Percentiles rank a stretch among this genome's conserved stretches.
Conservation (phyloP, 148 eudicot species). For the Euryodendron excelsum region DNA sequence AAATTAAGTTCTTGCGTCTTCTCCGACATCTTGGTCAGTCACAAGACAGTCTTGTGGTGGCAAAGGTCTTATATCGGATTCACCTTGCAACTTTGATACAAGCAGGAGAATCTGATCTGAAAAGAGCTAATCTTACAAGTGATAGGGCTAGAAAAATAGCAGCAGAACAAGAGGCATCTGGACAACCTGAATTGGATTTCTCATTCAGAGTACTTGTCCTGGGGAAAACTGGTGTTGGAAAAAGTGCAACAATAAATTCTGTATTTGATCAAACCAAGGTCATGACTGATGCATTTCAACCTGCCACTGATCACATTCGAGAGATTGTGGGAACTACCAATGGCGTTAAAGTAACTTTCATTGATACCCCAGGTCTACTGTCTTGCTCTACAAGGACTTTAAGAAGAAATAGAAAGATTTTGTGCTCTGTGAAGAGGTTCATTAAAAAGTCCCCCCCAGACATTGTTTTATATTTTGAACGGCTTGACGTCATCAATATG, state of each 20-base stretch:
- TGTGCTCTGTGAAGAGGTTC: slow-evolving; percentile 63
- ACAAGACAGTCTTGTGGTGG: slow-evolving; percentile 65
- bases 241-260: slow-evolving; percentile 94
- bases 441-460: slow-evolving; percentile 77
- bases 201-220: slow-evolving; percentile 66
- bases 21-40: slow-evolving; percentile 61
- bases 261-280: slow-evolving; percentile 67
- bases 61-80: slow-evolving; percentile 84
- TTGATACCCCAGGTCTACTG: slow-evolving; percentile 94
- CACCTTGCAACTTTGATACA: slow-evolving; percentile 84
- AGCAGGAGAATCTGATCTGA: slow-evolving; percentile 82
- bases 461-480: slow-evolving; percentile 79
- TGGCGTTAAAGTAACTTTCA: slow-evolving; percentile 69
- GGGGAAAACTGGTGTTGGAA: slow-evolving; percentile 94
- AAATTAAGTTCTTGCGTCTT: slow-evolving; percentile 68
- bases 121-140: slow-evolving; percentile 61
- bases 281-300: slow-evolving; percentile 72
- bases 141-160: slow-evolving; percentile 68
- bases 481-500: slow-evolving; percentile 68
- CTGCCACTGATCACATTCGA: slow-evolving; percentile 67
- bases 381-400: slow-evolving; percentile 52
- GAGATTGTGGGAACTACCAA: slow-evolving; percentile 68
- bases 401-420: slow-evolving; percentile 65
- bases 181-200: slow-evolving; percentile 59
- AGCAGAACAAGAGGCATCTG: slow-evolving; percentile 60